Base-by-base conservation (phyloP, 352 stramenopile genomes). In the Phytopythium mirpurense region DNA sequence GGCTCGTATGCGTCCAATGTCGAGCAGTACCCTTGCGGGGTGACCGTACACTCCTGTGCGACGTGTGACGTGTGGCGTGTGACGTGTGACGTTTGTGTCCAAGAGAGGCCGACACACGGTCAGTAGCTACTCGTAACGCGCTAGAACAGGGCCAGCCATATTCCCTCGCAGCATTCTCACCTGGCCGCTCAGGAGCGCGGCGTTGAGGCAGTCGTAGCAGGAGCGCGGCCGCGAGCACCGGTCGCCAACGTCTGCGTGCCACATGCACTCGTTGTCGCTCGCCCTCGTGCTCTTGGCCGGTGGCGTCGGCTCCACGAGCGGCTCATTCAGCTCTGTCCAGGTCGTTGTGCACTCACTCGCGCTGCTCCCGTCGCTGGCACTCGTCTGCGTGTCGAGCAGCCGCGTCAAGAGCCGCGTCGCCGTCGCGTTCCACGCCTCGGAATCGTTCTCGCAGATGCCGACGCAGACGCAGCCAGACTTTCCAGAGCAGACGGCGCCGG, bases 121-220 rank as follows among this genome's bases (percentile, higher is more conserved):
- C n/a, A n/a, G n/a, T n/a, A n/a, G n/a, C n/a, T n/a, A n/a, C n/a
- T n/a, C n/a, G n/a, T n/a, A n/a, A n/a, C n/a, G n/a, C n/a, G n/a
- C n/a, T n/a, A n/a, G n/a, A n/a, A n/a, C n/a, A n/a, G n/a, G n/a
- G n/a, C n/a, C n/a, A n/a, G n/a, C n/a, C n/a, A n/a, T n/a, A n/a
- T n/a, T n/a, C n/a, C n/a, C n/a, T n/a, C n/a, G n/a, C n/a, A n/a
- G n/a, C n/a, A n/a, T n/a, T n/a, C n/a, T n/a, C n/a, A n/a, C 51
- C 40, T 62, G 43, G 18, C 47, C 62, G 34, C 60, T 47, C 1
- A 35, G 15, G 15, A 62, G 57, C 23, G 59, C 58, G n/a, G 41
- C 27, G 37, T 73, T 70, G n/a, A 73, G 61, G 46, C 65, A 73
- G 41, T 70, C 62, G 58, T 73, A 70, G 32, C 65, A 73, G 38